phyloP scores from a whole-genome alignment of 108 stramenopile genomes.

The Stephanodiscus triporus region DNA sequence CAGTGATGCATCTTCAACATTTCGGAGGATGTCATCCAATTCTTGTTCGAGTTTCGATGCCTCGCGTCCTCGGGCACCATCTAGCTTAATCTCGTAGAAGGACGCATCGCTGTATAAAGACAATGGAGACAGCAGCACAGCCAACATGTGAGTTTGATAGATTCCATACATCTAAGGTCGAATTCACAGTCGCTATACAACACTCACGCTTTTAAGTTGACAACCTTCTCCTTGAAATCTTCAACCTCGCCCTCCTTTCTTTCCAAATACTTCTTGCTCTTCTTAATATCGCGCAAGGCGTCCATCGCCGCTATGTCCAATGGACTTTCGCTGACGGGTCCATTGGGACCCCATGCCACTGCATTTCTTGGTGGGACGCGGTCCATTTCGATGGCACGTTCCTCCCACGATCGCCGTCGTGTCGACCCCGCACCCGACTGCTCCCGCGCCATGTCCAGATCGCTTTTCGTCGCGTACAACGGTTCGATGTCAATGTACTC shows the following conservation, averaged over 20 bases:
- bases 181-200: neutral
- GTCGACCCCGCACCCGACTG: conserved; percentile 3
- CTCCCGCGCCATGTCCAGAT: conserved; percentile 30
- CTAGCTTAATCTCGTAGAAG: conserved; percentile 43
- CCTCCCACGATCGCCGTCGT: conserved; percentile 66
- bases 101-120: conserved; percentile 46
- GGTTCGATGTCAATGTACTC: conserved; percentile 41
- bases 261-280: conserved; percentile 54
- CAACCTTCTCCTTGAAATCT: conserved; percentile 65
- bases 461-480: conserved; percentile 27
- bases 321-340: conserved; percentile 63
- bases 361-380: conserved; percentile 66
- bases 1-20: conserved; percentile 72
- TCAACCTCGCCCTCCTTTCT: conserved; percentile 56
- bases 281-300: conserved; percentile 71
- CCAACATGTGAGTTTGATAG: neutral
- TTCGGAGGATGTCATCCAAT: conserved; percentile 61
- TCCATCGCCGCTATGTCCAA: conserved; percentile 70
- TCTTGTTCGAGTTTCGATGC: conserved; percentile 30
- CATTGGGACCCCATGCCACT: conserved; percentile 80
- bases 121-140: neutral
- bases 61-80: conserved; percentile 25
- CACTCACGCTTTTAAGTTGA: conserved; percentile 66
- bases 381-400: conserved; percentile 72
- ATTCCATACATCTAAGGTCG: neutral